Base-by-base conservation (phyloP, 2,329 filamentous ascomycete genomes). In the Curvularia lunata region DNA sequence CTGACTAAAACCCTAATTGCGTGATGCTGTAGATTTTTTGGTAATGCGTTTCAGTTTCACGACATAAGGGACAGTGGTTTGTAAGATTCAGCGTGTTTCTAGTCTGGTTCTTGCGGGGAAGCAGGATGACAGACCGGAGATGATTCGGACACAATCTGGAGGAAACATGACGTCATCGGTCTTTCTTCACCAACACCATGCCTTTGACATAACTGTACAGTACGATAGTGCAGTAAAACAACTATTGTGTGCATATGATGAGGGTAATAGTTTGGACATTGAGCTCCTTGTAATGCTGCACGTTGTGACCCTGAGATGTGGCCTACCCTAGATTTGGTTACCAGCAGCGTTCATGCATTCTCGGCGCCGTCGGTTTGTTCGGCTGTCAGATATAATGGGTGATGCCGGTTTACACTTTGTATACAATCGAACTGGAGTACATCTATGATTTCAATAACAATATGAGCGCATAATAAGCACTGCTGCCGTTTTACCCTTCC, bases 1-100 rank as follows among this genome's bases (percentile, higher is more conserved):
- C 67, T 71, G 65, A 74, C 71, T 70, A 72, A 69, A 69, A 38
- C 10, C 6, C 5, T 2, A 5, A 73, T 74, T 68, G 61, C 68
- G 68, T 71, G 67, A 62, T 67, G 13, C 25, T 4, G 5, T 37
- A 18, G 28, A n/a, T 6, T n/a, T 19, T 47, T 42, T 30, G 13
- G 23, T 0, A 57, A 30, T 19, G 45, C 47, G 27, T 12, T 25
- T 16, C 21, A 48, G 19, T 18, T 34, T n/a, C 43, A n/a, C 0
- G 2, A 46, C 25, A 9, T 30, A 28, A 5, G 10, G 27, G 3
- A 43, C 16, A 19, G 28, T 56, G 50, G 32, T 63, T 61, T 56
- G 55, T 58, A 56, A 61, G 34, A 27, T 3, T 34, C 30, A 27
- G 41, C n/a, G 23, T 37, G 43, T 19, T 52, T 54, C 32, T 30